phyloP scores from a whole-genome alignment of 148 eudicot species.

The Arbutus unedo region DNA sequence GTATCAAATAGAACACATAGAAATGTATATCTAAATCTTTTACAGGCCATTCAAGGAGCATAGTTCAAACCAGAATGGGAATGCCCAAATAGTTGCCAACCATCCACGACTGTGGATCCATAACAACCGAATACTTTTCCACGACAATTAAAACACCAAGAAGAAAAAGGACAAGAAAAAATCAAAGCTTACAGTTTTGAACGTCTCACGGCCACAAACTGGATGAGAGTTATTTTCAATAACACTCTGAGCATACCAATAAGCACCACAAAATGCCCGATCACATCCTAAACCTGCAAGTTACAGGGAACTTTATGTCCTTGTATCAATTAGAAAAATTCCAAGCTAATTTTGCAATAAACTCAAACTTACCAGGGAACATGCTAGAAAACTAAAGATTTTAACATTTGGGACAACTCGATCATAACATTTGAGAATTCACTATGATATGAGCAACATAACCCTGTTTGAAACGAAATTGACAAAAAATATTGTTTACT shows the following conservation, averaged over 20 bases:
- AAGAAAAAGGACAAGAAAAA: not conserved
- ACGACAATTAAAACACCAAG: not conserved
- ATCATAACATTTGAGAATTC: not conserved
- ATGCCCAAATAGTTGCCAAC: not conserved
- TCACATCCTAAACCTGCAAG: constrained; percentile 85
- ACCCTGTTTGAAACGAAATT: not conserved
- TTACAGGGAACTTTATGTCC: not conserved
- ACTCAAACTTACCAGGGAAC: not conserved
- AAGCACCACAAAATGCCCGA: constrained; percentile 88
- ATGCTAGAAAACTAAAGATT: not conserved
- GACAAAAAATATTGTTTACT: not conserved
- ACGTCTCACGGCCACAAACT: constrained; percentile 58
- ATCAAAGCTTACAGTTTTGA: constrained; percentile 59
- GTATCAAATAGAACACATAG: not conserved
- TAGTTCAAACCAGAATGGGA: not conserved
- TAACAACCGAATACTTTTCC: not conserved
- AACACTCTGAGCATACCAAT: constrained; percentile 68
- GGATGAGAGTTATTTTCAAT: constrained; percentile 40
- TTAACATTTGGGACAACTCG: not conserved
- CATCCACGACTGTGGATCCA: not conserved
- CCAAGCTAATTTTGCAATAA: not conserved
- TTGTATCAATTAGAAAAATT: not conserved
- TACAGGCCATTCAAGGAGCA: not conserved
- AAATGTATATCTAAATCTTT: not conserved
- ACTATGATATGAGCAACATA: constrained; percentile 1